Conservation (phyloP, 1,139 yeast genomes). For the Nematodospora anomalae region DNA sequence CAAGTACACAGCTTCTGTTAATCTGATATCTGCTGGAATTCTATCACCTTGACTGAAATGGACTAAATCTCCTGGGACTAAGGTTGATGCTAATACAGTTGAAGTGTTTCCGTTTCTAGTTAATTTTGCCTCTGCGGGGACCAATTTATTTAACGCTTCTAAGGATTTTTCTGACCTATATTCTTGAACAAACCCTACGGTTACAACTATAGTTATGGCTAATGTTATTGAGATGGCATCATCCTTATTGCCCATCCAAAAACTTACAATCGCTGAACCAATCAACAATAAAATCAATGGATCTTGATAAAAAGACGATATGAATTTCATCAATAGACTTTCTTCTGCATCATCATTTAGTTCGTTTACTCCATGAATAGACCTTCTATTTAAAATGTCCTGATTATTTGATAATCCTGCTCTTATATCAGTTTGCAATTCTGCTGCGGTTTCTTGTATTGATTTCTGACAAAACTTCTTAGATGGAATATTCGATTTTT, state of each 20-base stretch:
- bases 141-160: conserved; percentile 86
- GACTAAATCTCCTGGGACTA: conserved; percentile 94
- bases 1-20: conserved; percentile 74
- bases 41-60: conserved; percentile 89
- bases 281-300: conserved; percentile 83
- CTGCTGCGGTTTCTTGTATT: conserved; percentile 58
- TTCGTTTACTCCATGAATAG: conserved; percentile 77
- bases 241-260: conserved; percentile 89
- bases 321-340: conserved; percentile 62
- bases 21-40: conserved; percentile 89
- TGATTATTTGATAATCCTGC: conserved; percentile 65
- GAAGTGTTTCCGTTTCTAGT: conserved; percentile 76
- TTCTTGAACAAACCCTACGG: conserved; percentile 96
- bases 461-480: conserved; percentile 56
- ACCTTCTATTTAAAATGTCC: conserved; percentile 69
- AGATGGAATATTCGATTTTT: conserved; percentile 42
- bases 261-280: conserved; percentile 82
- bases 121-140: conserved; percentile 90
- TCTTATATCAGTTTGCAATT: conserved; percentile 58
- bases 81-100: conserved; percentile 76
- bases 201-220: conserved; percentile 86
- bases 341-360: conserved; percentile 75
- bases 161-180: conserved; percentile 90
- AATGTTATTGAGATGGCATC: conserved; percentile 88
- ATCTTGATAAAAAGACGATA: conserved; percentile 80